phyloP scores from a whole-genome alignment of 2,329 filamentous ascomycete species.

The Cucurbitaria berberidis region DNA sequence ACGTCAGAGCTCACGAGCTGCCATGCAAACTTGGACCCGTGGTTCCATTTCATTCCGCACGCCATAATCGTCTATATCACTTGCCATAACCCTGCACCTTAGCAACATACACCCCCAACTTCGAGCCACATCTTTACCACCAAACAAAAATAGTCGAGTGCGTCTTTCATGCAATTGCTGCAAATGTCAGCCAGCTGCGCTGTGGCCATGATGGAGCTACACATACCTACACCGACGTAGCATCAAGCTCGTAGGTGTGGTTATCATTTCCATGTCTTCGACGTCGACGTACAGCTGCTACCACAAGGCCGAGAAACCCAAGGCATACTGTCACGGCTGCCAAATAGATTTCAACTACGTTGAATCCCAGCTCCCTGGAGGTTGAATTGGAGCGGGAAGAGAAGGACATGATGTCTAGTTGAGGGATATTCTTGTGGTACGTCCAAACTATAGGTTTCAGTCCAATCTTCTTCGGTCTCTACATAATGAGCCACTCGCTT shows the following conservation, averaged over 20 bases:
- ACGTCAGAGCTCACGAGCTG: background rate
- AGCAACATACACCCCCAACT: background rate
- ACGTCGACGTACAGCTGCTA: background rate
- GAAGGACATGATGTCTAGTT: background rate
- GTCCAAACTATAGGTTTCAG: too few relatives aligned
- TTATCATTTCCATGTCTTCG: background rate
- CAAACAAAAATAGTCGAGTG: background rate
- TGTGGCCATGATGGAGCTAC: background rate
- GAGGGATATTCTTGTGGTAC: background rate
- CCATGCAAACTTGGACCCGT: background rate
- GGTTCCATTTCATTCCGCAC: background rate
- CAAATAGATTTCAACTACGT: background rate
- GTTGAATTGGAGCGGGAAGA: background rate
- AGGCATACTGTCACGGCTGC: background rate
- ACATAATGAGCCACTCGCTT: too few relatives aligned
- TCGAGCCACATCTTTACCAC: background rate
- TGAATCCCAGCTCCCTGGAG: background rate
- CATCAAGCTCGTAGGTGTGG: background rate
- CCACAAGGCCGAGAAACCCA: background rate
- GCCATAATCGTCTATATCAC: too few relatives aligned
- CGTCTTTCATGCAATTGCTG: background rate
- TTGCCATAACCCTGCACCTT: too few relatives aligned
- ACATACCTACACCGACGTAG: background rate
- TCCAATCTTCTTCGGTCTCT: too few relatives aligned
- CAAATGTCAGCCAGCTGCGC: background rate